Evolutionary conservation across 768 basidiomycete species (phyloP), one percentile per base, ranked within the genome.

Genomic region (Kwoniella sp.): DNA sequence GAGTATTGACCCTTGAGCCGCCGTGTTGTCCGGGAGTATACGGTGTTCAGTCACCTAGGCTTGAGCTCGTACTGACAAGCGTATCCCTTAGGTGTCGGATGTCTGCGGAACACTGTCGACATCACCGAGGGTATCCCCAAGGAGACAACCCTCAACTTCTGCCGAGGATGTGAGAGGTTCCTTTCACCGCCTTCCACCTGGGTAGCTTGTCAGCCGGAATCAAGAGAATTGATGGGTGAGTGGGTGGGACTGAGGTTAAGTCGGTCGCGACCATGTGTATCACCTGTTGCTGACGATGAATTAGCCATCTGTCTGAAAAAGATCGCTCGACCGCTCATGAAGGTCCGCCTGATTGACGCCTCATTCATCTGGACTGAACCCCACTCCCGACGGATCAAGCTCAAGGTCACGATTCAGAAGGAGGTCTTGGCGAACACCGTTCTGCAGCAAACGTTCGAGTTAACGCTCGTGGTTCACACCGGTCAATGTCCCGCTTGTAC

Each of bases 281-380:
- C 15, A 32, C 31, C 31, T 9, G 8, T 32, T 32, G 31, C 31
- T 15, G 15, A n/a, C n/a, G n/a, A n/a, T n/a, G n/a, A 7, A 8
- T 22, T 45, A 72, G 88, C 93, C 3, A 84, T 98, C 51, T 98
- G 95, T 74, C 77, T 99, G 53, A 89, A 88, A 72, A 93, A 92
- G 74, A 83, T 98, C 42, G 59, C 69, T 8, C 49, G 68, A 56
- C 71, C 71, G 2, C 79, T 98, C 20, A 85, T 83, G 65, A 92
- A 89, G 78, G 90, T 98, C 23, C 87, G 93, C 42, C 76, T 99
- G 36, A 92, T 95, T n/a, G 93, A 98, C 57, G 95, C 95, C 2
- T 88, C 90, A 59, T 98, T 98, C 74, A 89, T 98, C 67, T 99
- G 95, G 95, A 99, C 95, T 19, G 95, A 99, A 70, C 95, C 95